Evolutionary conservation across 1,284 basidiomycete species (phyloP), one percentile per base, ranked within the genome.

Genomic region (Flammula alnicola): DNA sequence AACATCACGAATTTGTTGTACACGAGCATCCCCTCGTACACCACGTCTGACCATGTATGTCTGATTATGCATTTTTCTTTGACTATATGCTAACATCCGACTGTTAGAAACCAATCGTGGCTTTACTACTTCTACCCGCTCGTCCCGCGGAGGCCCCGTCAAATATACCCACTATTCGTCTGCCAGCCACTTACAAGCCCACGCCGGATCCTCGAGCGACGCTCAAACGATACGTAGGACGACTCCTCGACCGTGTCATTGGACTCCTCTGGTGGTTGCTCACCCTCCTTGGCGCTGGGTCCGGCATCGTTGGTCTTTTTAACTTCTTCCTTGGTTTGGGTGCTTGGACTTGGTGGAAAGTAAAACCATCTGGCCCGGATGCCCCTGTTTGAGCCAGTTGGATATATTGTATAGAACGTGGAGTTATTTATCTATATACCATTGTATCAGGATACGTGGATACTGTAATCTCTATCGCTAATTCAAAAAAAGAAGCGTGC

Each of bases 251-350:
- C 63, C 80, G 90, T 37, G 53, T 86, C 35, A 67, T 95, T 45
- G 93, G 93, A 3, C 76, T 83, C 52, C 62, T 78, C 17, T 94
- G 93, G 92, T 88, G 81, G 75, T 40, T 86, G 10, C 67, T 93
- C 48, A 77, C 84, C 37, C 54, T 89, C 25, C 65, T 91, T 12
- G 93, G 93, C n/a, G 83, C 87, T 9, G 91, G 91, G 38, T 86
- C 84, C 23, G 73, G 78, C 2, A 64, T 73, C 12, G 62, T 90
- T 45, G 89, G 89, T 0, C 52, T 87, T 29, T 81, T 85, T 56
- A 91, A 90, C 62, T 82, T 86, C 58, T 52, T 86, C 31, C 60
- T 91, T 20, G 79, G 82, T n/a, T 58, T 82, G 16, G 72, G 74
- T 11, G 77, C 79, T 23, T 83, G 79, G 76, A 73, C 66, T 17